Base-by-base conservation (phyloP, 345 rosid genomes). In the Litchi chinensis region DNA sequence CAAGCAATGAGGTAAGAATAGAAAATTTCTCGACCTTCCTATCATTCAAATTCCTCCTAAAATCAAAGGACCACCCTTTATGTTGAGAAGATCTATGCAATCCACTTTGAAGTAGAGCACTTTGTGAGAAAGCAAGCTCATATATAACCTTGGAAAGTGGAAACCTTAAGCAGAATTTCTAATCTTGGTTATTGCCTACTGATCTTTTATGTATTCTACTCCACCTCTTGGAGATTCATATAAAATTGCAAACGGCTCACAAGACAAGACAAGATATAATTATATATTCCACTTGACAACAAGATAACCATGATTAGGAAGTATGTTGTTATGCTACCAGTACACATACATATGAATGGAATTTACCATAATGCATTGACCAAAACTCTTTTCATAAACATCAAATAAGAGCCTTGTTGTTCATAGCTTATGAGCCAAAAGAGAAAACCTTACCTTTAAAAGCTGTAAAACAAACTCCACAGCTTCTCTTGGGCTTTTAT, bases 401-500 rank as follows among this genome's bases (percentile, higher is more conserved):
- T 56, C n/a, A 22, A 56, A 56, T 15, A 15, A 56, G 62, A 15
- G 62, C 62, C 7, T 32, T 37, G 18, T 72, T 32, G 10, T 8
- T 15, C 73, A 70, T 15, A 48, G 75, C 64, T 71, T 54, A 54
- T 62, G 5, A 62, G 39, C 21, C 62, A 50, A 81, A 62, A 54
- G 65, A 62, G 80, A 78, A 70, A 71, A 18, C 0, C 64, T 56
- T 82, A 94, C 98, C 98, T 96, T 96, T 77, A 94, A 81, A 81
- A 95, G 98, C 83, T 92, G 98, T 86, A 94, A 90, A 82, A 95
- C 86, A 87, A 95, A 95, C 79, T 95, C 98, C 82, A 95, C 90
- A 79, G 98, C 99, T 90, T 94, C 99, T 80, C 97, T 89, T 66
- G 99, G 98, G 89, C 98, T 95, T 83, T 91, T 95, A 79, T 84